phyloP scores from a whole-genome alignment of 768 basidiomycete species.

The Rhodotorula taiwanensis region DNA sequence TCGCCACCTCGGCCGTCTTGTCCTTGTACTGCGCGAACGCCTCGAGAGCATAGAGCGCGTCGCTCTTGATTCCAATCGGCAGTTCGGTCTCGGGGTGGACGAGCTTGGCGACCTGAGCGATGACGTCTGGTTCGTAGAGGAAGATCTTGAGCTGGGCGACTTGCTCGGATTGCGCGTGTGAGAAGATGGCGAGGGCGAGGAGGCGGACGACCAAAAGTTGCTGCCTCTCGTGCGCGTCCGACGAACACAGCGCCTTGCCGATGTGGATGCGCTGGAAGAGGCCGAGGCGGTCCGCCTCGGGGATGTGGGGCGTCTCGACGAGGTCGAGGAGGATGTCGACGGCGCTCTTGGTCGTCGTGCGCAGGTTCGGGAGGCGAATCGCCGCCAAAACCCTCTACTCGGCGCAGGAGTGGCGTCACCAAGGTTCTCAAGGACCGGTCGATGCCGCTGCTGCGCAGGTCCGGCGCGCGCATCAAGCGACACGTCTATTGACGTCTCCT shows the following conservation, averaged over 20 bases:
- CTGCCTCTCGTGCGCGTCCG: conserved; percentile 52
- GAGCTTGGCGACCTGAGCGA: conserved; percentile 78
- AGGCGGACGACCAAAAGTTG: conserved; percentile 75
- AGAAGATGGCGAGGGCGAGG: conserved; percentile 78
- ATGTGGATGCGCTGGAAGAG: conserved; percentile 77
- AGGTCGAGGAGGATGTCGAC: conserved; percentile 71
- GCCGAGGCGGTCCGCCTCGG: conserved; percentile 78
- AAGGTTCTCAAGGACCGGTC: too few relatives aligned
- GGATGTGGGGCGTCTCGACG: conserved; percentile 60
- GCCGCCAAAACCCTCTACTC: conserved; percentile 43
- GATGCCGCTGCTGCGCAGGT: too few relatives aligned
- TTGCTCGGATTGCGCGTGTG: conserved; percentile 39
- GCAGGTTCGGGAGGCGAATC: conserved; percentile 46
- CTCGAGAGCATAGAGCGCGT: conserved; percentile 82
- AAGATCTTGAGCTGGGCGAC: conserved; percentile 66
- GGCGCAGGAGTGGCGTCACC: too few relatives aligned
- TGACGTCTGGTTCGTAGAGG: conserved; percentile 88
- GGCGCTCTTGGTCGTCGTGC: conserved; percentile 57
- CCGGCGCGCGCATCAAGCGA: too few relatives aligned
- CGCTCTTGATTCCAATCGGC: conserved; percentile 66
- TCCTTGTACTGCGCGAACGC: conserved; percentile 75
- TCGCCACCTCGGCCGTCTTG: conserved; percentile 77
- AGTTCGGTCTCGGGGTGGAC: conserved; percentile 68
- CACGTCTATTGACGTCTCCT: too few relatives aligned
- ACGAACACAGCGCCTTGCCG: conserved; percentile 55